Evolutionary conservation across 208 protist genomes (phyloP), one percentile per base, ranked within the genome.

Genomic region (Acanthamoeba sp.): DNA sequence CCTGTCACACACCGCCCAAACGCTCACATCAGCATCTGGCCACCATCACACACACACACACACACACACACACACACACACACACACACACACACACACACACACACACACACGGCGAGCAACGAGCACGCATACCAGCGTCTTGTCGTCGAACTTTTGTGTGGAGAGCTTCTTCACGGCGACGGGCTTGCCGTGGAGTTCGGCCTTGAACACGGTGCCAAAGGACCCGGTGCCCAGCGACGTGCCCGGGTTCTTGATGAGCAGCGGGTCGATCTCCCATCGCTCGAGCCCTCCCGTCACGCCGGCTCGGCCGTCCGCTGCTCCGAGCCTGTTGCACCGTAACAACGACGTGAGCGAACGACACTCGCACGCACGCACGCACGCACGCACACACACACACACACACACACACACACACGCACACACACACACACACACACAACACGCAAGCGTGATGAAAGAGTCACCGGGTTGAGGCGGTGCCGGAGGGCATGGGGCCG

Each of bases 91-190:
- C n/a, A n/a, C n/a, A n/a, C n/a, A n/a, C n/a, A n/a, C n/a, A n/a
- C n/a, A n/a, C n/a, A n/a, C n/a, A n/a, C n/a, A n/a, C n/a, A n/a
- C n/a, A n/a, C n/a, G n/a, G n/a, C n/a, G n/a, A n/a, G n/a, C n/a
- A n/a, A n/a, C n/a, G 36, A 20, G 36, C 3, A 27, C 12, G 66
- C 32, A 27, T 27, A 76, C 66, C 24, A 91, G 85, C 6, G 85
- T 91, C 29, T 91, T 91, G 32, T 91, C 85, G 38, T 91, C 85
- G 42, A 91, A 91, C 59, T 91, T 91, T 71, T 91, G 85, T 62
- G 85, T 91, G 34, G 85, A 91, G n/a, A 91, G 85, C n/a, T 91
- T 91, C 42, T 91, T 91, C 14, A 91, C 85, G 20, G 85, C 85
- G 10, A 91, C 85, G 34, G 45, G 55, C 57, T 91, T 91, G 57